A percentile compares a stretch with the other conserved stretches of the same genome.
Evolutionary conservation across 2,329 filamentous ascomycete species (phyloP).

Genomic region (Periconia digitata): DNA sequence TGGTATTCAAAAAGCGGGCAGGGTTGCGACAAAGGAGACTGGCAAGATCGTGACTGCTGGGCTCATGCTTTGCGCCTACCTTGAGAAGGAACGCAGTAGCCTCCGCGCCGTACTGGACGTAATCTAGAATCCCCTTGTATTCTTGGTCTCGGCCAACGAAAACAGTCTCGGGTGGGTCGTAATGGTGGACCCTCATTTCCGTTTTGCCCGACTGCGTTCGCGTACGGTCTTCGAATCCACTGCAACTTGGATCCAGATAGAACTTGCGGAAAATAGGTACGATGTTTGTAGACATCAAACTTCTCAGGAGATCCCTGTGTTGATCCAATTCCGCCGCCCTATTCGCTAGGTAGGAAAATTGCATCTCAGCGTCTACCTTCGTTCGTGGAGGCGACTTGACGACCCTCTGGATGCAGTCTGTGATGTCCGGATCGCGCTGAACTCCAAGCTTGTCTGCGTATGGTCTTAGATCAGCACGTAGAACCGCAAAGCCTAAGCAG

Average conservation of each 20-base stretch:
- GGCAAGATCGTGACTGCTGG: conserved; percentile 83
- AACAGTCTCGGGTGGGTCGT: conserved; percentile 70
- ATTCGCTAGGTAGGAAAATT: conserved; percentile 83
- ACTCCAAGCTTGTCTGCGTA: conserved; percentile 89
- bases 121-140: conserved; percentile 93
- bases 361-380: conserved; percentile 63
- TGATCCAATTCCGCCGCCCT: conserved; percentile 71
- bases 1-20: conserved; percentile 73
- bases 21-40: conserved; percentile 82
- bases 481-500: conserved; percentile 77
- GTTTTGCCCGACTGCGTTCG: conserved; percentile 32
- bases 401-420: conserved; percentile 73
- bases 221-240: conserved; percentile 37
- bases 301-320: conserved; percentile 24
- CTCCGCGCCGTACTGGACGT: conserved; percentile 87
- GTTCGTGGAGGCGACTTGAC: conserved; percentile 71
- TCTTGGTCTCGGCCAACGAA: conserved; percentile 74
- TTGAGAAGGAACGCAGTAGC: conserved; percentile 87
- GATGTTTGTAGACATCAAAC: conserved; percentile 33
- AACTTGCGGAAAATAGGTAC: conserved; percentile 43
- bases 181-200: conserved; percentile 48
- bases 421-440: conserved; percentile 75
- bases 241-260: conserved; percentile 31
- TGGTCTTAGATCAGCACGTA: conserved; percentile 72
- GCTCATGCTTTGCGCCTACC: conserved; percentile 88